Evolutionary conservation across 495 filamentous ascomycete genomes (phyloP), one percentile per base, ranked within the genome.

Genomic region (Xylaria castorea): DNA sequence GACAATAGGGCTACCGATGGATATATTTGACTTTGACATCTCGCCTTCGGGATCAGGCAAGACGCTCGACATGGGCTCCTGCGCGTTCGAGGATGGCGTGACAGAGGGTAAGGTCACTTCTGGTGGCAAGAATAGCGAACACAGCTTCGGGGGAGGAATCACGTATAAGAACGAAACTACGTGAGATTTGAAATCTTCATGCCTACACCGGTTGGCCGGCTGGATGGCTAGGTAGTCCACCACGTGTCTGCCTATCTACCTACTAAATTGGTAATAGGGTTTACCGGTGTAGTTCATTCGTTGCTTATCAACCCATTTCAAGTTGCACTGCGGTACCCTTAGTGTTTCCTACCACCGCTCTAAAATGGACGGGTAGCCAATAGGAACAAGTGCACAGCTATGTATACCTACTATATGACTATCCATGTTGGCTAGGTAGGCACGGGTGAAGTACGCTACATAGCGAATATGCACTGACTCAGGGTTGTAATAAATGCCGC

Each of bases 1-100:
- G 36, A 97, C 95, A 4, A 83, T 98, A 68, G 93, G 94, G 0
- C 80, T 98, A 50, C 95, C 95, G 16, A 94, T 97, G 86, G 95
- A 98, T 84, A 97, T 98, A 66, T 97, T 97, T 75, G 94, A 96
- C 78, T 97, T 98, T 80, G 94, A 97, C 80, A 94, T 97, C 73
- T 88, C 90, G 66, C 93, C 94, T 0, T 84, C 87, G 44, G 88
- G 88, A 2, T 79, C 81, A 20, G 89, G 85, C 32, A 85, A 89
- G 78, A 88, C 87, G 82, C 76, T 85, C 73, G 92, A 97, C 76
- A 91, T 96, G 89, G 93, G 93, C 0, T 82, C 77, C 53, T 97
- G 94, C 80, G 93, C 93, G 25, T 93, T 92, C 80, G 88, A 91
- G 71, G 91, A 76, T 1, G 85, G 85, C 27, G 81, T 81, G 22